Conservation (phyloP, 2,329 filamentous ascomycete genomes). For the Ophiostoma australiae region DNA sequence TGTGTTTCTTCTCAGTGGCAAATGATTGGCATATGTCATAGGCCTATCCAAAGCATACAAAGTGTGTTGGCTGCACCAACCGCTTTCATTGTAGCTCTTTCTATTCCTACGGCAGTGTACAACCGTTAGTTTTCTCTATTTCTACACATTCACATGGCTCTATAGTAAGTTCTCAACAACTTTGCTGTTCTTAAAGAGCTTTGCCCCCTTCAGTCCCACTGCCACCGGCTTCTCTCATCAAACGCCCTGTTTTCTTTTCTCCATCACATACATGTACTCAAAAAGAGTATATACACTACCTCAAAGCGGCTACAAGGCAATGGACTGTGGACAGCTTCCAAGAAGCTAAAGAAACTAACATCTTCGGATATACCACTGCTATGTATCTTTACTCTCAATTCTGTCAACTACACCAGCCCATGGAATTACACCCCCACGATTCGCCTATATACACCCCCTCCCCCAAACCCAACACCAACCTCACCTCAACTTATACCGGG, state of each 20-base stretch:
- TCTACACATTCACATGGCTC: neutral
- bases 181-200: no score
- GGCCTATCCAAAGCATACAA: no score
- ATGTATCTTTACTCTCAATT: neutral
- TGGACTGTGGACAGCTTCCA: neutral
- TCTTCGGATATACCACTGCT: neutral
- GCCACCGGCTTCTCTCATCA: neutral
- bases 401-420: no score
- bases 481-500: no score
- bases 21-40: neutral
- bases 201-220: neutral
- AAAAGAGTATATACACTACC: neutral
- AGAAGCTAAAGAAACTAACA: neutral
- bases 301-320: neutral
- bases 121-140: no score
- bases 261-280: neutral
- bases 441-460: no score
- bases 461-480: no score
- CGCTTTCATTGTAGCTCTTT: no score
- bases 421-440: no score
- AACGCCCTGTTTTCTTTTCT: neutral
- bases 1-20: neutral
- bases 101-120: neutral
- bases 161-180: no score
- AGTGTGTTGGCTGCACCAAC: no score